Evolutionary conservation across 495 filamentous ascomycete species (phyloP).

Genomic region (Penicillium roqueforti): DNA sequence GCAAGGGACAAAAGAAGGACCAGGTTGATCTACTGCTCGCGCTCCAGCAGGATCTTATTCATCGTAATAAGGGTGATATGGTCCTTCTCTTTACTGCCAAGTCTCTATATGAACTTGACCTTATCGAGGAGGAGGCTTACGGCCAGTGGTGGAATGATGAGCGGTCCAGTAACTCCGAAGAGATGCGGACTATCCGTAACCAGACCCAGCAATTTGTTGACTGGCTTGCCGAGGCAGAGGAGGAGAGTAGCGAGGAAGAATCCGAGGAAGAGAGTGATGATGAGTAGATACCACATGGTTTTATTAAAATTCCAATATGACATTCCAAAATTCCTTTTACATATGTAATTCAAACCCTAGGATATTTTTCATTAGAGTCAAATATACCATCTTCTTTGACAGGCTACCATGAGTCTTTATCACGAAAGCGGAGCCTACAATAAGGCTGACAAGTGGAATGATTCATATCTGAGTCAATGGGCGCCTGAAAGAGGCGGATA

Average conservation of each 20-base stretch:
- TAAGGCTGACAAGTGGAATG: not conserved
- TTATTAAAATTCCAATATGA: not conserved
- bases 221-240: conserved; percentile 77
- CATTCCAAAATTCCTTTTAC: not conserved
- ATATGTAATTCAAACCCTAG: too few species aligned
- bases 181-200: conserved; percentile 64
- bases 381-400: not conserved
- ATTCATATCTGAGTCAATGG: not conserved
- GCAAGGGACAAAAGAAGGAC: conserved; percentile 56
- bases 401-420: too few species aligned
- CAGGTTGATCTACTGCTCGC: conserved; percentile 83
- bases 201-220: conserved; percentile 78
- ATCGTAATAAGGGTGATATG: conserved; percentile 54
- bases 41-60: conserved; percentile 72
- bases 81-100: conserved; percentile 73
- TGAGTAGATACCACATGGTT: conserved; percentile 9
- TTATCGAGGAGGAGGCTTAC: conserved; percentile 85
- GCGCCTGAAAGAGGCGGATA: not conserved
- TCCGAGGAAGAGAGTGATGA: conserved; percentile 48
- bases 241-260: conserved; percentile 69
- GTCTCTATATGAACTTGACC: conserved; percentile 76
- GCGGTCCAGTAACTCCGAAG: conserved; percentile 56
- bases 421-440: too few species aligned
- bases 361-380: not conserved
- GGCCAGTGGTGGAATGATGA: conserved; percentile 82